Evolutionary conservation across 495 filamentous ascomycete genomes (phyloP).

Genomic region (Penicillium canescens): DNA sequence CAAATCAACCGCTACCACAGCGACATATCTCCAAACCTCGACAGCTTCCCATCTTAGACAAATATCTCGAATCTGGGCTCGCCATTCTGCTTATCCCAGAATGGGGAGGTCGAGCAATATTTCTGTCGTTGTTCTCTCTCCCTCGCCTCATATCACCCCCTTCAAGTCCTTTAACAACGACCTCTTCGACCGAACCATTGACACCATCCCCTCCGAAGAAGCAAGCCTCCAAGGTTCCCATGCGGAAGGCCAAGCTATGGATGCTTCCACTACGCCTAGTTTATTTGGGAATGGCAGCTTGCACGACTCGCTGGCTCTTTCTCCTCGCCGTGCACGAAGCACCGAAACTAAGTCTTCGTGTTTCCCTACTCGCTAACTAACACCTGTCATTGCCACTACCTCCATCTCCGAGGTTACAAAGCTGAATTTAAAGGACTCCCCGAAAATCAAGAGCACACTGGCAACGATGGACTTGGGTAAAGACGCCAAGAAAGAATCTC

Average conservation of each 20-base stretch:
- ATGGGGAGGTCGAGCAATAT: slow-evolving; percentile 10
- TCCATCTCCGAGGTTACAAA: not conserved
- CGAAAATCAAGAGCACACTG: not conserved
- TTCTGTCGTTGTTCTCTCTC: slow-evolving; percentile 23
- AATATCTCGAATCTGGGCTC: not conserved
- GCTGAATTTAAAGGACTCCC: not conserved
- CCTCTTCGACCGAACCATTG: slow-evolving; percentile 12
- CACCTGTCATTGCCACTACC: not conserved
- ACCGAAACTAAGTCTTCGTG: not conserved
- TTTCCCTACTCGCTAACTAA: not conserved
- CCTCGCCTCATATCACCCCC: slow-evolving; percentile 14
- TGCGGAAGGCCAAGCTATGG: not conserved
- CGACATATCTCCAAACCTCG: not conserved
- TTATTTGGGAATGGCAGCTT: not conserved
- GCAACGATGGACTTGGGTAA: not conserved
- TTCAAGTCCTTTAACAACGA: slow-evolving; percentile 22
- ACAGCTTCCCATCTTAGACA: not conserved
- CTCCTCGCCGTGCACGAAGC: not conserved
- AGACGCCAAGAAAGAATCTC: not conserved
- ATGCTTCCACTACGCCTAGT: not conserved
- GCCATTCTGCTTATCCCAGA: not conserved
- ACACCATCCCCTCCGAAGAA: slow-evolving; percentile 30
- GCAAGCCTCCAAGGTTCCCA: slow-evolving; percentile 20
- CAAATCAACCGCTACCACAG: not conserved
- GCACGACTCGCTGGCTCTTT: not conserved